phyloP scores from a whole-genome alignment of 2,329 filamentous ascomycete genomes.

The Trichoderma lentiforme region DNA sequence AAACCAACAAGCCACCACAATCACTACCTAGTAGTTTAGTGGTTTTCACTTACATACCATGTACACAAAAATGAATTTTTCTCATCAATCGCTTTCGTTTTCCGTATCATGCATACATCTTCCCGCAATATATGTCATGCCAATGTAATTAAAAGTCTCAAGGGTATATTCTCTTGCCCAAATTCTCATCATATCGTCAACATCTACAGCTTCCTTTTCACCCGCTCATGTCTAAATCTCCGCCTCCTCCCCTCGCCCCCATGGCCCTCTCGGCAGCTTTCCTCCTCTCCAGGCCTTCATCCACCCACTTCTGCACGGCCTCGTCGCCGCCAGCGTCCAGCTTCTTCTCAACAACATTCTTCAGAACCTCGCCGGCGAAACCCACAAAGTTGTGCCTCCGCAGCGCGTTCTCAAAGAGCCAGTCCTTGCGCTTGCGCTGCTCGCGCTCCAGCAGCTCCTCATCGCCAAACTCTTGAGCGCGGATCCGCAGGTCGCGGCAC shows the following conservation, averaged over 20 bases:
- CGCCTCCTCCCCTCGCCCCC: slow-evolving; percentile 34
- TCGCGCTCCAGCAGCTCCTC: slow-evolving; percentile 72
- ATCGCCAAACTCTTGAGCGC: slow-evolving; percentile 80
- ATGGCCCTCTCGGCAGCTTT: slow-evolving; percentile 37
- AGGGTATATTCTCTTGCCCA: slow-evolving; percentile 6
- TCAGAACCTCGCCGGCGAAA: slow-evolving; percentile 86
- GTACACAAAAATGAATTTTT: not conserved
- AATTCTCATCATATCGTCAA: not conserved
- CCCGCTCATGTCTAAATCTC: slow-evolving; percentile 42
- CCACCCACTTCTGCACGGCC: slow-evolving; percentile 70
- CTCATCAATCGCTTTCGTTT: not conserved
- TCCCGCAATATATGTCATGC: not conserved
- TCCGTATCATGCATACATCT: not conserved
- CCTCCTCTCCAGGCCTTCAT: slow-evolving; percentile 60
- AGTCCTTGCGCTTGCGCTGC: slow-evolving; percentile 77
- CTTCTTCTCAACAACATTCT: slow-evolving; percentile 77
- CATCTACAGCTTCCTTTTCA: slow-evolving; percentile 12
- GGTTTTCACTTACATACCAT: not conserved
- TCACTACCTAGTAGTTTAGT: too few species aligned
- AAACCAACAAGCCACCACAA: too few species aligned
- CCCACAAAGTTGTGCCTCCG: slow-evolving; percentile 93
- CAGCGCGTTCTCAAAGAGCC: slow-evolving; percentile 94
- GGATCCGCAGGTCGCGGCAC: slow-evolving; percentile 75
- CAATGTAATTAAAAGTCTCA: not conserved
- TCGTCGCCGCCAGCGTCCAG: slow-evolving; percentile 60